Evolutionary conservation across 257 asterid species (phyloP).

Genomic region (Verbena officinalis): DNA sequence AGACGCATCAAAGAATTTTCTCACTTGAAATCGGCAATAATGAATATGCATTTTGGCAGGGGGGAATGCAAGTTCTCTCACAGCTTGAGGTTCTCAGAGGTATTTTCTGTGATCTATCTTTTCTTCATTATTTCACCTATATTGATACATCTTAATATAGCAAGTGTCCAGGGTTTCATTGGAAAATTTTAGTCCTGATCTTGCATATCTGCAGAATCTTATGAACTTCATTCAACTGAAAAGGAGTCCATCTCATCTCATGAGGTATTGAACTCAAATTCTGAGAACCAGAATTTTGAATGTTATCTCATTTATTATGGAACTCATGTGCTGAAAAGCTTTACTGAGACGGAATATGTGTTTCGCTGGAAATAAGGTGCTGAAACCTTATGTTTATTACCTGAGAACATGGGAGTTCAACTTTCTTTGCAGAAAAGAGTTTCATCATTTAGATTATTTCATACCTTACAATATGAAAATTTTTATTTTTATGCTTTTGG

Average conservation of each 20-base stretch:
- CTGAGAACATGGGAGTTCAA: background rate
- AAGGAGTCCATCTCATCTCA: conserved; percentile 33
- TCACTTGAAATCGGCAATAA: background rate
- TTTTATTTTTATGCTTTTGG: conserved; percentile 6
- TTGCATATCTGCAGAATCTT: conserved; percentile 49
- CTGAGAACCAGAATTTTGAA: conserved; percentile 4
- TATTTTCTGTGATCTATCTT: conserved; percentile 29
- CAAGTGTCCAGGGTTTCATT: background rate
- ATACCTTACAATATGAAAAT: background rate
- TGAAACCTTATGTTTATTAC: conserved; percentile 2
- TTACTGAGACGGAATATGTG: background rate
- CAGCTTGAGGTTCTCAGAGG: conserved; percentile 67
- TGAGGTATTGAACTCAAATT: conserved; percentile 41
- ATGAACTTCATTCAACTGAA: conserved; percentile 33
- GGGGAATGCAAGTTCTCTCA: conserved; percentile 51
- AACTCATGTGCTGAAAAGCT: conserved; percentile 6
- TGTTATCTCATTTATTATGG: conserved; percentile 6
- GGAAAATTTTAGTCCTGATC: conserved; percentile 14
- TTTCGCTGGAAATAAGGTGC: conserved; percentile 14
- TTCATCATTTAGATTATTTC: conserved; percentile 12
- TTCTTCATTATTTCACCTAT: conserved; percentile 14
- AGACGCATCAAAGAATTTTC: background rate
- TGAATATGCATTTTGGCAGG: conserved; percentile 43
- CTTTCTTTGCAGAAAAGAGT: conserved; percentile 9
- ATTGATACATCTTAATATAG: conserved; percentile 2